Base-by-base conservation (phyloP, 2,329 filamentous ascomycete species). In the Drechmeria coniospora region DNA sequence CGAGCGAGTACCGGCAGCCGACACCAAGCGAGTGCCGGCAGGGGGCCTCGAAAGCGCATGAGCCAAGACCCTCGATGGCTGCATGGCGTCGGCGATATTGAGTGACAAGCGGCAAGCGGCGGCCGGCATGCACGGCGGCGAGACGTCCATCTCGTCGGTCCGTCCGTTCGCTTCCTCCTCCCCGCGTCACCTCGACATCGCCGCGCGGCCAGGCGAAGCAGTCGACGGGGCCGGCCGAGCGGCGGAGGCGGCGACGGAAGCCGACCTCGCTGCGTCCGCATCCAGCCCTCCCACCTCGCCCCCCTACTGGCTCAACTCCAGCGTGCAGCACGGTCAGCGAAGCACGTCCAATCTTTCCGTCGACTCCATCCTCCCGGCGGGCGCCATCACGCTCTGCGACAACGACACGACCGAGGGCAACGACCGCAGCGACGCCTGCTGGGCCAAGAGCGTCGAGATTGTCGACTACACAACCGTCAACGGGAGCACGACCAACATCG, bases 371-470 rank as follows among this genome's bases (percentile, higher is more conserved):
- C 49, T 67, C n/a, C 55, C 57, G 1, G 43, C 48, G 1, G 66
- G 66, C 20, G 66, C 62, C 23, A 77, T 77, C 38, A 71, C 61
- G 6, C 52, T 77, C 33, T 66, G 63, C 36, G 72, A 77, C 45
- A 75, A 76, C 47, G 69, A 74, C 38, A 59, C 57, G 19, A 61
- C 56, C 33, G 61, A 61, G 24, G 48, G 56, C 27, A 54, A 63
- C 34, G 61, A 61, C 27, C 53, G 60, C 33, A 68, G 67, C 44
- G 61, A 56, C 34, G 68, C 67, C 9, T 77, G 71, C 49, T 77
- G 72, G 72, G 72, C 72, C 17, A 65, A 60, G 50, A 72, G 67
- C 44, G 72, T 75, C 29, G 59, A 67, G 37, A 61, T 77, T 23
- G 56, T 61, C 21, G 65, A 70, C 42, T 55, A 68, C 45, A 65